phyloP scores from a whole-genome alignment of 495 filamentous ascomycete species.

The Rusavskia elegans region DNA sequence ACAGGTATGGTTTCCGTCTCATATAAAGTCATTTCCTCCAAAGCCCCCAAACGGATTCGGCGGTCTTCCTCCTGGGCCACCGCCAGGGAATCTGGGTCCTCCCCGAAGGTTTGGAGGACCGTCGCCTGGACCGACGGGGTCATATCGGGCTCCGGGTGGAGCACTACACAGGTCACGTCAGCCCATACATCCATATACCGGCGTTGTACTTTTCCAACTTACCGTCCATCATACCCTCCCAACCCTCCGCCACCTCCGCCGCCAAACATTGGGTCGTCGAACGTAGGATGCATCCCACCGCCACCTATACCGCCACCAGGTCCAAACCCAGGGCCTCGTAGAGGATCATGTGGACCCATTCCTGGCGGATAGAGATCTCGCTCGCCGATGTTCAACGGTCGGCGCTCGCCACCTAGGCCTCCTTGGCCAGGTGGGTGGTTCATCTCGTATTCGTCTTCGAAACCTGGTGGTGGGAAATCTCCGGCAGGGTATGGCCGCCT shows the following conservation, averaged over 20 bases:
- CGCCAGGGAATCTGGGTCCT: constrained; percentile 28
- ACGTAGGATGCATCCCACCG: constrained; percentile 88
- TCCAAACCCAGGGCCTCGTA: constrained; percentile 47
- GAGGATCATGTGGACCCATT: constrained; percentile 68
- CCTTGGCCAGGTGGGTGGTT: constrained; percentile 44
- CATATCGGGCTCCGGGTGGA: constrained; percentile 50
- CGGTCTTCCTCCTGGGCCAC: constrained; percentile 23
- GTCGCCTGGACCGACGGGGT: constrained; percentile 69
- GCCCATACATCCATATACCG: neutral
- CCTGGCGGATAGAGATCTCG: constrained; percentile 80
- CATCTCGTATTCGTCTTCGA: constrained; percentile 88
- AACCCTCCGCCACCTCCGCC: constrained; percentile 34
- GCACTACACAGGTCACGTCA: constrained; percentile 19
- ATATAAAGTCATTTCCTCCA: constrained; percentile 55
- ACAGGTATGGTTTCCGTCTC: constrained; percentile 5
- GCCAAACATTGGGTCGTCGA: constrained; percentile 81
- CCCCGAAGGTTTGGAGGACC: constrained; percentile 33
- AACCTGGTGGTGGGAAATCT: constrained; percentile 77
- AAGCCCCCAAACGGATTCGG: constrained; percentile 50
- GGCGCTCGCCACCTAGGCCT: constrained; percentile 29
- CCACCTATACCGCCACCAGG: constrained; percentile 31
- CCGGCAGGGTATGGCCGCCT: constrained; percentile 51
- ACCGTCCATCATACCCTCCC: constrained; percentile 1
- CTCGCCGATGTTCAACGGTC: constrained; percentile 54
- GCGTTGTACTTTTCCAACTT: neutral